A percentile compares a stretch with the other conserved stretches of the same genome.
These are phyloP conservation scores for Vitis cinerea DNA, from an alignment of 164 flowering plant genomes.

Conservation along the genomic window DNA sequence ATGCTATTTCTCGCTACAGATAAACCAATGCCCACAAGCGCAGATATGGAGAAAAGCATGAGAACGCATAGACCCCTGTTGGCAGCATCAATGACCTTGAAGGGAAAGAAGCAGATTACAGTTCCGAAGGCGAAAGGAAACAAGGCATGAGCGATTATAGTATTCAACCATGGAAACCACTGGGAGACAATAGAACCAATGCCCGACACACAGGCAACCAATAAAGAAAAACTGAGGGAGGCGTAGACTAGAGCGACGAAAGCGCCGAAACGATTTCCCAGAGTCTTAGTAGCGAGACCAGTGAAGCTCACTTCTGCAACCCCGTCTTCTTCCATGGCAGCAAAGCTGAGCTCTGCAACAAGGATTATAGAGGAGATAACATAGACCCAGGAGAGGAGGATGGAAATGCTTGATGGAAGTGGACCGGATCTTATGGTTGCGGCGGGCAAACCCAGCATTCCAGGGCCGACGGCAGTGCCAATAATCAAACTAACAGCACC, in stretches of 20 bases:
- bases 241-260: conserved; percentile 59
- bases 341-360: conserved; percentile 74
- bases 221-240: conserved; percentile 49
- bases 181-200: conserved; percentile 58
- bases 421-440: conserved; percentile 64
- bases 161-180: conserved; percentile 46
- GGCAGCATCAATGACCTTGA: conserved; percentile 46
- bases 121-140: conserved; percentile 46
- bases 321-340: conserved; percentile 63
- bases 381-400: conserved; percentile 62
- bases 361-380: conserved; percentile 63
- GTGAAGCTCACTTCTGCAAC: conserved; percentile 70
- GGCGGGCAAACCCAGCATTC: conserved; percentile 69
- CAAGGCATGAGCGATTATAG: conserved; percentile 36
- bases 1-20: conserved; percentile 51
- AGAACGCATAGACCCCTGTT: conserved; percentile 50
- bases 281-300: conserved; percentile 49
- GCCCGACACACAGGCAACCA: conserved; percentile 73
- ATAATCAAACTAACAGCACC: conserved; percentile 64
- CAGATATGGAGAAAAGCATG: conserved; percentile 58
- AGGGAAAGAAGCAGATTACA: conserved; percentile 47
- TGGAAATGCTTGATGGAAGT: conserved; percentile 55
- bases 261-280: conserved; percentile 44
- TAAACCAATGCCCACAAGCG: conserved; percentile 52
- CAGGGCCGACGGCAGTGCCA: conserved; percentile 80